Base-by-base conservation (phyloP, 2,329 filamentous ascomycete genomes). In the Fusarium sublunatum region DNA sequence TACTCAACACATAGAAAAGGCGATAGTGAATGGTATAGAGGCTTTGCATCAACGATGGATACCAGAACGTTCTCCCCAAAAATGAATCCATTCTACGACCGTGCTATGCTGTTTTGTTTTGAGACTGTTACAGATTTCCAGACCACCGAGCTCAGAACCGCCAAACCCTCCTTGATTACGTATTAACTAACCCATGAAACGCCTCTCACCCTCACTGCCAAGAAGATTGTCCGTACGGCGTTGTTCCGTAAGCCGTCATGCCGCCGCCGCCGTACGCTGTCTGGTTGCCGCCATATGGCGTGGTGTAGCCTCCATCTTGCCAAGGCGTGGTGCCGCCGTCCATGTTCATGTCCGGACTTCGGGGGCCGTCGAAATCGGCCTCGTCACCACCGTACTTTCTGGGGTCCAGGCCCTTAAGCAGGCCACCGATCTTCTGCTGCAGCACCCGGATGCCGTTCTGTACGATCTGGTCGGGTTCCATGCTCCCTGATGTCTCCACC, bases 381-480 rank as follows among this genome's bases (percentile, higher is more conserved):
- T 84, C 82, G 57, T 86, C 86, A 34, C 81, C 82, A 47, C 85
- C 83, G 42, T 78, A 78, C 65, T 78, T 78, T 38, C 74, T 70
- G 2, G 76, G 76, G 44, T 86, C 85, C 50, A 81, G 76, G 3
- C 82, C 77, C 70, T 83, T 82, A 59, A 97, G 89, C 35, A 97
- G 86, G 5, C 83, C 84, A 3, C 93, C 95, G 32, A 99, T 86
- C 79, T 99, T 99, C 67, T 90, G 86, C 76, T 98, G 95, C 53
- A 99, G 81, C 26, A 92, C 90, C 64, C 90, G 88, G 75, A 99
- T 96, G 31, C 93, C 93, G 70, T 92, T 88, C 70, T 93, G 89
- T 47, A 99, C 88, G 69, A 98, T 95, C 61, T 88, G 85, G 72
- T 99, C 94, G 0, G 95, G 94, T 28, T 95, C 91, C 59, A 98